Evolutionary conservation across 179 eudicot genomes (phyloP).

Genomic region (Camellia oleifera): DNA sequence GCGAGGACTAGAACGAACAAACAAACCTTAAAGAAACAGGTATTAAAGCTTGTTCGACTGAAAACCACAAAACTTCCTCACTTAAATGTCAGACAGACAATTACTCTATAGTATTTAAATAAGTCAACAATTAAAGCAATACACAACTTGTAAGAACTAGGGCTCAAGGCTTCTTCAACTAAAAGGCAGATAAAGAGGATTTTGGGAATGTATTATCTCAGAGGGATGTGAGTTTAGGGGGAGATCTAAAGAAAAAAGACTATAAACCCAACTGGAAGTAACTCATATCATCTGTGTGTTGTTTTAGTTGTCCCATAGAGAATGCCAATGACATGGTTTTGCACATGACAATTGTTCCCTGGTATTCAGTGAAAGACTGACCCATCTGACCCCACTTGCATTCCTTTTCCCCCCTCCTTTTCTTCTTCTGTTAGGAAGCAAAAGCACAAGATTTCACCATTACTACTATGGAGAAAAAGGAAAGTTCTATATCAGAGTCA

Average conservation of each 20-base stretch:
- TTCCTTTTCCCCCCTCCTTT: constrained; percentile 13
- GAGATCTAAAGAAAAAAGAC: constrained; percentile 18
- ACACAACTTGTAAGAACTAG: constrained; percentile 15
- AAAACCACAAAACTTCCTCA: not conserved
- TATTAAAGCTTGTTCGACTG: not conserved
- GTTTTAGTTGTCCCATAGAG: not conserved
- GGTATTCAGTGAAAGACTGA: constrained; percentile 53
- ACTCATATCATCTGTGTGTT: too few species aligned
- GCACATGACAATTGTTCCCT: constrained; percentile 36
- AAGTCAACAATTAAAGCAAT: not conserved
- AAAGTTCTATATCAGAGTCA: constrained; percentile 23
- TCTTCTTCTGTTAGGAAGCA: constrained; percentile 21
- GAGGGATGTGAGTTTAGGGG: not conserved
- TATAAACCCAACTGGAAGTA: constrained; percentile 1
- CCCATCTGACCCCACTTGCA: constrained; percentile 34
- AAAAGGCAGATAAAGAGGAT: constrained; percentile 3
- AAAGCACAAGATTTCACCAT: constrained; percentile 47
- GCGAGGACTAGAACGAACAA: not conserved
- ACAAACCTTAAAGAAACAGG: not conserved
- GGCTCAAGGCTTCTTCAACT: not conserved
- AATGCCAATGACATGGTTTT: constrained; percentile 33
- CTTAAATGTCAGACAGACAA: not conserved
- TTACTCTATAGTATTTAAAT: not conserved
- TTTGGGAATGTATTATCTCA: constrained; percentile 10
- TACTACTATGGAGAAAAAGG: constrained; percentile 10